Evolutionary conservation across 768 basidiomycete genomes (phyloP), one percentile per base, ranked within the genome.

Genomic region (Leccinum truebloodii): DNA sequence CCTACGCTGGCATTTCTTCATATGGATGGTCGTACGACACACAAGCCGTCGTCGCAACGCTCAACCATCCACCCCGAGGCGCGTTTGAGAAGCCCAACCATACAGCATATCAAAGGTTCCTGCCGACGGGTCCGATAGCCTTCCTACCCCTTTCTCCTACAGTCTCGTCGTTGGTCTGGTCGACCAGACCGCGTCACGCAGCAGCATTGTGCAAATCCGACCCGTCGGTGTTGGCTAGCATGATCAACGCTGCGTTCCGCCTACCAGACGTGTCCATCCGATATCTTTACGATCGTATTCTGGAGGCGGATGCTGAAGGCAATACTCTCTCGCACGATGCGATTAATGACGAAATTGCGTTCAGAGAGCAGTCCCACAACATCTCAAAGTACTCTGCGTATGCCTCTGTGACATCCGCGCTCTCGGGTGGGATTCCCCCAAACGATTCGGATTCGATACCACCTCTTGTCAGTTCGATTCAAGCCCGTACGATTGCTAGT

Each of bases 121-220:
- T 98, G 20, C 90, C 95, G 2, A 94, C 94, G 5, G 96, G 97
- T 0, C 96, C 96, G 3, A 89, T 98, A 48, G 95, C 95, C 0
- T 98, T 97, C 78, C 82, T 98, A 22, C 97, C 96, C 0, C 82
- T 98, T 48, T 89, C 89, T 1, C 77, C 85, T 0, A 89, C 86
- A 0, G 78, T 79, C 2, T 92, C 94, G 10, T 95, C 95, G 4
- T 81, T 98, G 54, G 97, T 98, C 6, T 98, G 97, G 97, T 95
- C 94, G 20, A 96, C 92, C 0, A 84, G 80, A 57, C 93, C 95
- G 1, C 71, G 78, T 6, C 79, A 94, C 8, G 94, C 94, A 3
- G 74, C 82, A n/a, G 84, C 87, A 1, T 78, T 97, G 44, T 86
- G 86, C 28, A 77, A 83, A 18, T 80, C 86, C 4, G 87, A 87